Conservation (phyloP, 208 protist species). For the Acanthamoeba royreba region DNA sequence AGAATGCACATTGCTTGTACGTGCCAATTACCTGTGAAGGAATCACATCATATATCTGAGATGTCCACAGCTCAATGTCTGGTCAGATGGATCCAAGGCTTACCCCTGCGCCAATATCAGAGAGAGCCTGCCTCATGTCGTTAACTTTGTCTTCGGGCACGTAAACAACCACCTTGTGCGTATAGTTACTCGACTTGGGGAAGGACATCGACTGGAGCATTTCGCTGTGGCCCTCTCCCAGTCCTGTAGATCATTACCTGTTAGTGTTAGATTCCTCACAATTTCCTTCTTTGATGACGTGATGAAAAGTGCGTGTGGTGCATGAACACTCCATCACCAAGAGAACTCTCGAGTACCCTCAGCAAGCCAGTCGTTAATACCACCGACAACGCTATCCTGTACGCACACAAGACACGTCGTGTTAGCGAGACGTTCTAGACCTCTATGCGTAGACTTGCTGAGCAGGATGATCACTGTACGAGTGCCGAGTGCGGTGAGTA, state of each 20-base stretch:
- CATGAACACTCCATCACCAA: no score
- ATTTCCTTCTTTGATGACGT: no score
- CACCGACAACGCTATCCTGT: constrained; percentile 42
- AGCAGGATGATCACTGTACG: background rate
- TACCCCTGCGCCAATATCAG: background rate
- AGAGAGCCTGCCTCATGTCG: background rate
- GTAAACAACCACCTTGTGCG: background rate
- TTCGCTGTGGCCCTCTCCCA: background rate
- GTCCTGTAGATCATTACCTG: no score
- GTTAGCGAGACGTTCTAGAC: no score
- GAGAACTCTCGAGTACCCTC: background rate
- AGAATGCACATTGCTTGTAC: background rate
- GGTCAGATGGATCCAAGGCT: background rate
- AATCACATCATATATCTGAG: no score
- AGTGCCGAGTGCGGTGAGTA: constrained; percentile 61
- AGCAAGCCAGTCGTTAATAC: constrained; percentile 63
- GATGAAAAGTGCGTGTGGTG: no score
- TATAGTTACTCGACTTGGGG: background rate
- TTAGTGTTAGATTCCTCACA: no score
- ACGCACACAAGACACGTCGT: no score
- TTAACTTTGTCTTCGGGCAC: background rate
- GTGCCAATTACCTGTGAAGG: background rate
- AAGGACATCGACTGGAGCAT: background rate
- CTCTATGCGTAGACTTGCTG: no score
- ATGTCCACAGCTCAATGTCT: background rate